These are phyloP conservation scores for Rosa hybrid DNA, from an alignment of 331 rosid species.

Conservation along the genomic window DNA sequence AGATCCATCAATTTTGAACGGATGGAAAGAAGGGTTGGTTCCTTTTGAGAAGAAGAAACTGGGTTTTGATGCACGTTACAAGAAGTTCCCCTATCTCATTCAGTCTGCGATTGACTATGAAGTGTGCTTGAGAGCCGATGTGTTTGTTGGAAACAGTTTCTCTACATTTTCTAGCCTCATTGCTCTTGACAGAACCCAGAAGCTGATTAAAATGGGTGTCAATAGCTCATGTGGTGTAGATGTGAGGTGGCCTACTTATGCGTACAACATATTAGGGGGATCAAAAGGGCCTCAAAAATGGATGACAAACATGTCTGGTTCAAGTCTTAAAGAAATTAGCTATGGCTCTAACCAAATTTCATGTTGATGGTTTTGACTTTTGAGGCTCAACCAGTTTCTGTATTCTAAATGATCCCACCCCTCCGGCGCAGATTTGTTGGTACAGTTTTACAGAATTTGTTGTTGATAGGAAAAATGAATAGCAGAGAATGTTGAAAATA, in stretches of 20 bases:
- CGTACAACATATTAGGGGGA: constrained; percentile 66
- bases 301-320: constrained; percentile 72
- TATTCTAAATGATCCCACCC: neutral
- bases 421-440: neutral
- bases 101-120: constrained; percentile 93
- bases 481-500: constrained; percentile 3
- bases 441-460: neutral
- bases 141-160: constrained; percentile 90
- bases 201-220: constrained; percentile 47
- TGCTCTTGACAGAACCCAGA: constrained; percentile 86
- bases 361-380: constrained; percentile 33
- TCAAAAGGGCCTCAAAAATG: constrained; percentile 66
- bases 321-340: constrained; percentile 71
- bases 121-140: constrained; percentile 76
- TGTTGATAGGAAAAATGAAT: neutral
- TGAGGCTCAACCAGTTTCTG: neutral
- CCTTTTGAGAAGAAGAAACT: constrained; percentile 82
- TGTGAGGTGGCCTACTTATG: constrained; percentile 80
- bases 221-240: constrained; percentile 45
- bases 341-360: constrained; percentile 70
- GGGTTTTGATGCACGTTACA: constrained; percentile 59
- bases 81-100: constrained; percentile 76
- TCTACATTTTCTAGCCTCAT: constrained; percentile 91
- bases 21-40: constrained; percentile 69
- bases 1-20: constrained; percentile 58